Base-by-base conservation (phyloP, 164 flowering plant genomes). In the Piper longum region DNA sequence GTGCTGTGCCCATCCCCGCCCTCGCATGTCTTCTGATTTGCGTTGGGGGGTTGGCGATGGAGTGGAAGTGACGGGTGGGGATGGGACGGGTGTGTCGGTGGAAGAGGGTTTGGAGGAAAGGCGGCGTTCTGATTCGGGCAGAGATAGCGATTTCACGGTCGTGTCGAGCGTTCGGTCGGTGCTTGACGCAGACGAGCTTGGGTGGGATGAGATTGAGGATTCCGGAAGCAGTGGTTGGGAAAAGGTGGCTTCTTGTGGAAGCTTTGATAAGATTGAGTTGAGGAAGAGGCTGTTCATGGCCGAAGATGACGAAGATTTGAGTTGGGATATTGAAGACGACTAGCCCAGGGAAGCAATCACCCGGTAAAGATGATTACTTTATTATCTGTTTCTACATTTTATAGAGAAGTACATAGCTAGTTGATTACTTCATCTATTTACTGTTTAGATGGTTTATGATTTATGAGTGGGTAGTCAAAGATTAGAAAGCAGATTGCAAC, bases 141-240 rank as follows among this genome's bases (percentile, higher is more conserved):
- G 1, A 26, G 36, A 26, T 2, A 26, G 36, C 36, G 36, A 26
- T 26, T 26, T 26, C 36, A 26, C 36, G 36, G 36, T 26, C 36
- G 36, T 26, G 36, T 26, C 36, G 36, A 26, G 36, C 36, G 36
- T 26, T 26, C 36, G 36, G 36, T 26, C 36, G 36, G 36, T 71
- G 57, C 75, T 76, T 0, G 91, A 80, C 67, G 97, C 81, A 64
- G 95, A 85, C n/a, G 98, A 89, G 54, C 72, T 87, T 62, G 89
- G 88, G 4, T 92, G 96, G 98, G 98, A 92, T 77, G 86, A 89
- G 70, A 86, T 92, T 74, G 96, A 88, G 69, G 88, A 89, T 72
- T 66, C 81, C 64, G 89, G 81, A 16, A 85, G 82, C 67, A 67
- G 56, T 43, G 88, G 82, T 70, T 89, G 82, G 62, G 76, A 58